These are phyloP conservation scores for Aspergillus hancockii DNA, from an alignment of 495 filamentous ascomycete species.

Conservation along the genomic window DNA sequence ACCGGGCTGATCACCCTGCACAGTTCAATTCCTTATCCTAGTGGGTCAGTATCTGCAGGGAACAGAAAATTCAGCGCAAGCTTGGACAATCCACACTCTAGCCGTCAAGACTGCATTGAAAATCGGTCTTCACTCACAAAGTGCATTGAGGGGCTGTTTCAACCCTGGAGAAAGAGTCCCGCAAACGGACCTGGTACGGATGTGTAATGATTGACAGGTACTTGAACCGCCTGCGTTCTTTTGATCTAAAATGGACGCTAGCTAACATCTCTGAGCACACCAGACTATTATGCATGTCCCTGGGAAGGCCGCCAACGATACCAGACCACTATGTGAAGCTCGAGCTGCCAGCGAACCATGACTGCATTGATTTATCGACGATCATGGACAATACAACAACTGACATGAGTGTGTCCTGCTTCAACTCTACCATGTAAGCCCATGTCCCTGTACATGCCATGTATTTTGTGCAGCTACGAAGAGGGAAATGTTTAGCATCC, in stretches of 20 bases:
- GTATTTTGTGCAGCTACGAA: no score
- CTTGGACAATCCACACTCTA: slow-evolving; percentile 45
- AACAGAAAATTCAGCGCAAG: slow-evolving; percentile 44
- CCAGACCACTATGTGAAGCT: slow-evolving; percentile 40
- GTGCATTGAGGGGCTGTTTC: slow-evolving; percentile 33
- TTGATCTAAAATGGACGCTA: no score
- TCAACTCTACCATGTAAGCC: slow-evolving; percentile 41
- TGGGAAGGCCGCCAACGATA: slow-evolving; percentile 42
- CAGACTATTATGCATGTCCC: slow-evolving; percentile 50
- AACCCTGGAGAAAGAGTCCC: slow-evolving; percentile 38
- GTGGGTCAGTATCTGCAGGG: slow-evolving; percentile 47
- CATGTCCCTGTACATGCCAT: no score
- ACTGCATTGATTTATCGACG: slow-evolving; percentile 20
- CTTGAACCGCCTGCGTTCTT: background rate
- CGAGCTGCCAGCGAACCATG: slow-evolving; percentile 34
- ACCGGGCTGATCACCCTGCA: background rate
- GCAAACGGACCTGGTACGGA: slow-evolving; percentile 48
- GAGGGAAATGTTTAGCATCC: slow-evolving; percentile 21
- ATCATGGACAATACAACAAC: slow-evolving; percentile 19
- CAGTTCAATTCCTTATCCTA: slow-evolving; percentile 41
- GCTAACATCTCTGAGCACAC: no score
- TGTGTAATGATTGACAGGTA: slow-evolving; percentile 48
- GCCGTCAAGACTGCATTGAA: slow-evolving; percentile 43
- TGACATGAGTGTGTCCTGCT: slow-evolving; percentile 28
- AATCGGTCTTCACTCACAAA: slow-evolving; percentile 41